Evolutionary conservation across 192 early-diverging fungal genomes (phyloP).

Genomic region (Lobosporangium transversale): DNA sequence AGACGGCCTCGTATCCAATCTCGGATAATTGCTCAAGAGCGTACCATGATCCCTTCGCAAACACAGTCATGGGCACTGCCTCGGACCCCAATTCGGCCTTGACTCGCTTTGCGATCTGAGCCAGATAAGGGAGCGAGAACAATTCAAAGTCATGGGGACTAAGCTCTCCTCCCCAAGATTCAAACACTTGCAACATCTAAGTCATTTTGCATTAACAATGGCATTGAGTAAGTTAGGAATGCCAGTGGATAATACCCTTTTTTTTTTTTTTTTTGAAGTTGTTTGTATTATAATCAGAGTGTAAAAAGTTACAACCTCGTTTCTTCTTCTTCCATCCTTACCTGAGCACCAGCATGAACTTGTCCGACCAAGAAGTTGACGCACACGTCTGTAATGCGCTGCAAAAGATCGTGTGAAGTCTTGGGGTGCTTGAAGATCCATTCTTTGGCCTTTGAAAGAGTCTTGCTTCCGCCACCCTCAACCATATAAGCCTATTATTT

Average conservation of each 20-base stretch:
- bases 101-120: conserved; percentile 81
- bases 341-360: conserved; percentile 95
- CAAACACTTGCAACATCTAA: conserved; percentile 96
- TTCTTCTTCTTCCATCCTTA: no score
- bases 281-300: no score
- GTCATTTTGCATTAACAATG: no score
- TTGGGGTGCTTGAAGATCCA: conserved; percentile 88
- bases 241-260: neutral
- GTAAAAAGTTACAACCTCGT: no score
- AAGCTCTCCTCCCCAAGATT: conserved; percentile 96
- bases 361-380: conserved; percentile 92
- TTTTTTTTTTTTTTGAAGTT: neutral
- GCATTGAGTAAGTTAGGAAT: no score
- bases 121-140: conserved; percentile 92
- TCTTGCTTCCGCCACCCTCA: conserved; percentile 96
- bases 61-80: conserved; percentile 88
- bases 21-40: conserved; percentile 76
- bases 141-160: conserved; percentile 80
- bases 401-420: conserved; percentile 80
- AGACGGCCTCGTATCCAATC: conserved; percentile 86
- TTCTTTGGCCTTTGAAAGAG: conserved; percentile 86
- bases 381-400: conserved; percentile 82
- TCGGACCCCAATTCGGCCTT: conserved; percentile 61
- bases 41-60: conserved; percentile 93
- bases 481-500: conserved; percentile 88